A percentile compares a stretch with the other conserved stretches of the same genome.
These are phyloP conservation scores for Saccharomyces mikatae DNA, from an alignment of 805 yeast genomes.

Conservation along the genomic window DNA sequence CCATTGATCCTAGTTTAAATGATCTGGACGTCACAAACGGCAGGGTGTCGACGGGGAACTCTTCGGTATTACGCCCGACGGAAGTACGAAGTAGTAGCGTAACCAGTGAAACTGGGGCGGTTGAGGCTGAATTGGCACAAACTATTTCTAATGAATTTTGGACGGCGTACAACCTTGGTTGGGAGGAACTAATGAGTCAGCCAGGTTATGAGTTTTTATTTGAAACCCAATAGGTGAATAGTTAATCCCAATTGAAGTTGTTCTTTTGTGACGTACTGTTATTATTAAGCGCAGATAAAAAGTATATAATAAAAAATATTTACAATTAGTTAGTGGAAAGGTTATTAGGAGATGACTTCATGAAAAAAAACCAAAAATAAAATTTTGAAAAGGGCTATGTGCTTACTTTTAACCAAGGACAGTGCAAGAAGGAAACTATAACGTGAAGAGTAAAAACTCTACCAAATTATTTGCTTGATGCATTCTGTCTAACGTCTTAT, in stretches of 20 bases:
- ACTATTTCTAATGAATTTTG: constrained; percentile 20
- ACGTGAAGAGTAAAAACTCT: too few relatives aligned
- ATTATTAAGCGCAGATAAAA: not conserved
- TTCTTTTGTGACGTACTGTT: not conserved
- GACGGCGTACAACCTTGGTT: constrained; percentile 17
- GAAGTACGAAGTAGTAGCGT: not conserved
- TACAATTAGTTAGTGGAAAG: too few relatives aligned
- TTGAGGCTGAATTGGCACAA: constrained; percentile 6
- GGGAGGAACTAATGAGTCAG: constrained; percentile 14
- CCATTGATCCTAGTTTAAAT: not conserved
- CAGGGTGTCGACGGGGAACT: not conserved
- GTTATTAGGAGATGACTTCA: too few relatives aligned
- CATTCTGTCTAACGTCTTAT: too few relatives aligned
- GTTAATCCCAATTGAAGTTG: not conserved
- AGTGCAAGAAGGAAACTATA: too few relatives aligned
- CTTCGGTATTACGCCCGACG: not conserved
- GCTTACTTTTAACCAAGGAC: too few relatives aligned
- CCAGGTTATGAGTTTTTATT: not conserved
- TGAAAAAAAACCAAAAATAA: too few relatives aligned
- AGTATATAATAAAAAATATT: too few relatives aligned
- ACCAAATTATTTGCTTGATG: too few relatives aligned
- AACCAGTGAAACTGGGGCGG: not conserved
- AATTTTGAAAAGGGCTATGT: too few relatives aligned
- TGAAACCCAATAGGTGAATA: not conserved
- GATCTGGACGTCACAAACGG: not conserved